These are phyloP conservation scores for Aspergillus ochraceus DNA, from an alignment of 2,329 filamentous ascomycete genomes.

Conservation along the genomic window DNA sequence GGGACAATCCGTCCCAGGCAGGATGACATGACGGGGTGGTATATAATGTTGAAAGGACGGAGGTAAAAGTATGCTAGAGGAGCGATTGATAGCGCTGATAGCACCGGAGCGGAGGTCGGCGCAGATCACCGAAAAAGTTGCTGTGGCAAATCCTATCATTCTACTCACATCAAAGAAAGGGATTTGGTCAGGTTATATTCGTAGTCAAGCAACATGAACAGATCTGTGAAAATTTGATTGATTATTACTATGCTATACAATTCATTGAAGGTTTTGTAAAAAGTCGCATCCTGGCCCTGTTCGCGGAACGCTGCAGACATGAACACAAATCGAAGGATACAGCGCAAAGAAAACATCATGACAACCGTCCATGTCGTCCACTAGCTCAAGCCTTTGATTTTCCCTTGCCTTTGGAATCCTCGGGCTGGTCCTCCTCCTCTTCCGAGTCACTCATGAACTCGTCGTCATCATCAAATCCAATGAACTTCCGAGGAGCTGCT, in stretches of 20 bases:
- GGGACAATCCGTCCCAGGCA: constrained; percentile 26
- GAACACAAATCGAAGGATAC: neutral
- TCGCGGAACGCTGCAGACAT: constrained; percentile 6
- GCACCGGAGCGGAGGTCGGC: constrained; percentile 15
- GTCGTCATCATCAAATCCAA: constrained; percentile 52
- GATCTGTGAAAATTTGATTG: neutral
- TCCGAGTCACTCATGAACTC: constrained; percentile 48
- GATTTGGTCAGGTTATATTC: neutral
- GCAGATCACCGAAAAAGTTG: constrained; percentile 17
- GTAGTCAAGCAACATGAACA: neutral
- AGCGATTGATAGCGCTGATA: constrained; percentile 20
- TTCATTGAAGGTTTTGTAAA: neutral
- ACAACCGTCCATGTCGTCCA: constrained; percentile 15
- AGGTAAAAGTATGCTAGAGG: neutral
- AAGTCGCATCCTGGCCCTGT: neutral
- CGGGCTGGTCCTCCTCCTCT: constrained; percentile 26
- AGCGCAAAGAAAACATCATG: neutral
- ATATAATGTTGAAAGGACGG: neutral
- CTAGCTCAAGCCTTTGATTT: constrained; percentile 34
- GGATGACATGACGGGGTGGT: constrained; percentile 27
- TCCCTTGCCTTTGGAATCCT: constrained; percentile 34
- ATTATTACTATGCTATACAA: neutral
- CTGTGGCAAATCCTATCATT: constrained; percentile 13
- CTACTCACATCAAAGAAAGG: neutral
- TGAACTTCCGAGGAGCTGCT: constrained; percentile 37